A percentile compares a stretch with the other conserved stretches of the same genome.
phyloP scores from a whole-genome alignment of 2,329 filamentous ascomycete species.

The Ophiostoma sp. region DNA sequence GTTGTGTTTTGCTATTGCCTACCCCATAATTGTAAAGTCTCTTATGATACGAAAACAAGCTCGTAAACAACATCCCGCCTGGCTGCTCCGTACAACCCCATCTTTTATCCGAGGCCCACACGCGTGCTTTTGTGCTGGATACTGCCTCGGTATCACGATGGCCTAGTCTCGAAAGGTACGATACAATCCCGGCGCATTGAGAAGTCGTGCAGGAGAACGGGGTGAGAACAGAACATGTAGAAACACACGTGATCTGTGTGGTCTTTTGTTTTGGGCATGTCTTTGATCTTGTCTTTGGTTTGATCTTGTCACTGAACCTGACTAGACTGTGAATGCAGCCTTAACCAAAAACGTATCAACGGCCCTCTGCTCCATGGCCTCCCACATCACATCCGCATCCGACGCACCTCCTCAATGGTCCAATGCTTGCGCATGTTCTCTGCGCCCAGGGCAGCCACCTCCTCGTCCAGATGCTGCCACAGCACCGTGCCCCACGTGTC shows the following conservation, averaged over 20 bases:
- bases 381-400: slow-evolving; percentile 47
- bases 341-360: too few relatives aligned
- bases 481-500: slow-evolving; percentile 72
- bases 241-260: not conserved
- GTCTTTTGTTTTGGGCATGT: not conserved
- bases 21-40: not conserved
- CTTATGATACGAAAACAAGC: slow-evolving; percentile 1
- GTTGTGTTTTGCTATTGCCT: too few relatives aligned
- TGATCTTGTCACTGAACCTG: too few relatives aligned
- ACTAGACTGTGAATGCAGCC: too few relatives aligned
- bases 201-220: too few relatives aligned
- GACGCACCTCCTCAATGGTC: slow-evolving; percentile 64
- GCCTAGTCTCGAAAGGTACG: too few relatives aligned
- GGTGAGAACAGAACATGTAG: not conserved
- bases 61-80: not conserved
- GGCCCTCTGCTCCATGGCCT: too few relatives aligned
- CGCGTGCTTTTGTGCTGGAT: not conserved
- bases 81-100: too few relatives aligned
- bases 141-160: slow-evolving; percentile 1
- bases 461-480: slow-evolving; percentile 78
- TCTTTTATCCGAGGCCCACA: not conserved
- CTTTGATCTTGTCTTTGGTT: not conserved
- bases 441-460: slow-evolving; percentile 70
- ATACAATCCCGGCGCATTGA: too few relatives aligned
- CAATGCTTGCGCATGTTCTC: slow-evolving; percentile 86